Evolutionary conservation across 371 early-diverging fungal genomes (phyloP), one percentile per base, ranked within the genome.

Genomic region (Synchytrium microbalum): DNA sequence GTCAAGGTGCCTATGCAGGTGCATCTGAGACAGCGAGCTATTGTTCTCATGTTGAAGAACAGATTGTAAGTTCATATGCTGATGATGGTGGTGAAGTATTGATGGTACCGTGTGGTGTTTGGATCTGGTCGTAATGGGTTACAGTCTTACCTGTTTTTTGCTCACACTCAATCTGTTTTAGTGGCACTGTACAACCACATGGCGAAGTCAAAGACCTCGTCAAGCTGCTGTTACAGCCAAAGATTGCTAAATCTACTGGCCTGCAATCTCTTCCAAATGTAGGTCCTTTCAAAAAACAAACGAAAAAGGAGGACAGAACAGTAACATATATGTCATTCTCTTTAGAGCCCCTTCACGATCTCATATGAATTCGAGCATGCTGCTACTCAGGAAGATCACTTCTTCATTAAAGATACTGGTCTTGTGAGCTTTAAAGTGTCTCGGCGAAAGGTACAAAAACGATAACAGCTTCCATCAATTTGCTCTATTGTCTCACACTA

Each of bases 331-430:
- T n/a, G n/a, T n/a, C n/a, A n/a, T n/a, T n/a, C n/a, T n/a, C n/a
- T n/a, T n/a, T 56, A 83, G 75, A 79, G 81, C 59, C 75, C 77
- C 23, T 77, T 89, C 26, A 73, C 74, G 53, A 78, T 89, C 66
- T 80, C 77, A 0, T 71, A 88, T 0, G 79, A 80, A 2, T 72
- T 84, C 54, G 76, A 75, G 3, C 88, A 89, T 66, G 69, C 72
- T 1, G 78, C 78, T 26, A 80, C 88, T 0, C 74, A 75, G 16
- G 66, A 74, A 5, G 88, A 88, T 55, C 88, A 84, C 65, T 66
- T 78, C 59, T 87, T 89, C 56, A 74, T 91, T 64, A 80, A 85
- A 3, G 72, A 71, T 26, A 78, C 85, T 31, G 75, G 82, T 14
- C 72, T 80, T 1, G 83, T 87, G 0, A 78, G 82, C 2, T 65